Evolutionary conservation across 2,329 filamentous ascomycete genomes (phyloP).

Genomic region (Aspergillus quadricinctus): DNA sequence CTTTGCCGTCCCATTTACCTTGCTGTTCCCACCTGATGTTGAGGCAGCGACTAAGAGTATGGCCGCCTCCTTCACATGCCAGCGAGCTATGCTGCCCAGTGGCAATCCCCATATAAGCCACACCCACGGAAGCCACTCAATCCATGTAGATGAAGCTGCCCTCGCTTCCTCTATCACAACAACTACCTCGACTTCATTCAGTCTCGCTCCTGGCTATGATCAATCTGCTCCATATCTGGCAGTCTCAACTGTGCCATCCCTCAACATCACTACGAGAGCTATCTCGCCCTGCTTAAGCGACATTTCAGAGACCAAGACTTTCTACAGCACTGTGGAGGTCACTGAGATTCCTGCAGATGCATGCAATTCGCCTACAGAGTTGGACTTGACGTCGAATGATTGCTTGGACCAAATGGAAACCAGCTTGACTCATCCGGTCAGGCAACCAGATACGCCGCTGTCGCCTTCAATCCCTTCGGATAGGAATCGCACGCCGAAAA

Average conservation of each 20-base stretch:
- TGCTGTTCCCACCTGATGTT: constrained; percentile 7
- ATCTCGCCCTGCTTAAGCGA: constrained; percentile 7
- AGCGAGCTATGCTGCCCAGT: constrained; percentile 15
- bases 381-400: neutral
- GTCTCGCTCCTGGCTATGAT: constrained; percentile 3
- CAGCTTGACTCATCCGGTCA: neutral
- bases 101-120: constrained; percentile 7
- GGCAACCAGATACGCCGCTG: neutral
- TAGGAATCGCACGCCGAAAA: constrained; percentile 11
- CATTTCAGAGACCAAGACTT: constrained; percentile 17
- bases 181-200: neutral
- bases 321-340: constrained; percentile 18
- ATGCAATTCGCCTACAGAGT: neutral
- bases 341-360: constrained; percentile 13
- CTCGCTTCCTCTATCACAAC: neutral
- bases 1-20: constrained; percentile 1
- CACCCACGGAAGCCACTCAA: neutral
- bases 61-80: constrained; percentile 26
- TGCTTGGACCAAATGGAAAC: constrained; percentile 4
- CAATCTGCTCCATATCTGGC: neutral
- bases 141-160: neutral
- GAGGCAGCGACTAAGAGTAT: constrained; percentile 3
- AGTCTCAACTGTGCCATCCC: constrained; percentile 4
- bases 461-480: neutral
- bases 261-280: constrained; percentile 8